Conservation (phyloP, 2,329 filamentous ascomycete genomes). For the Fonsecaea monophora region DNA sequence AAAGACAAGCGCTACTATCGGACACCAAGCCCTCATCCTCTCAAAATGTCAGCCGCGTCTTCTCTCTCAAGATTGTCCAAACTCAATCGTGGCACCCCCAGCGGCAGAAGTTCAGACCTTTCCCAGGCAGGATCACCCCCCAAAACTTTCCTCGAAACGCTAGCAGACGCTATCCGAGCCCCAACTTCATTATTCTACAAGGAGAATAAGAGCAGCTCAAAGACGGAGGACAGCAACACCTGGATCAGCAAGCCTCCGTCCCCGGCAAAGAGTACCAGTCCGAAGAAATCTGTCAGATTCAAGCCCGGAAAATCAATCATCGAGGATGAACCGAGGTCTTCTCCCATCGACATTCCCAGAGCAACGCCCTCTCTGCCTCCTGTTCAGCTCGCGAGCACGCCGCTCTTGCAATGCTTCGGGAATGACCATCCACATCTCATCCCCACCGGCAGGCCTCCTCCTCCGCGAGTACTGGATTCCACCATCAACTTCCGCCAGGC, state of each 20-base stretch:
- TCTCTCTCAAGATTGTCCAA: constrained; percentile 11
- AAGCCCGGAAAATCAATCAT: constrained; percentile 26
- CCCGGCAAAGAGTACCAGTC: constrained; percentile 10
- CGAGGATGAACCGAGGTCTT: constrained; percentile 24
- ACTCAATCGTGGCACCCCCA: constrained; percentile 6
- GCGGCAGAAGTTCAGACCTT: constrained; percentile 17
- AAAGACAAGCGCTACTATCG: constrained; percentile 21
- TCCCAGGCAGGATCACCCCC: constrained; percentile 23
- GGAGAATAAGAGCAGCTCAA: constrained; percentile 20
- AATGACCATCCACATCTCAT: constrained; percentile 24
- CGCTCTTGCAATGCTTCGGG: constrained; percentile 25
- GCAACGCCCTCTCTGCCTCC: constrained; percentile 31
- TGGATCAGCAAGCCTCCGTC: neutral
- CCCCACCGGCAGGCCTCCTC: constrained; percentile 29
- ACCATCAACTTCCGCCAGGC: constrained; percentile 28
- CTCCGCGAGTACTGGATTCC: constrained; percentile 26
- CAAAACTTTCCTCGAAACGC: constrained; percentile 30
- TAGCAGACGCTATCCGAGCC: constrained; percentile 30
- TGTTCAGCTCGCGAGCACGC: constrained; percentile 27
- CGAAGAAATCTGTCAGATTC: constrained; percentile 35
- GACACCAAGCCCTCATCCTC: constrained; percentile 33
- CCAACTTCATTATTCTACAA: constrained; percentile 33
- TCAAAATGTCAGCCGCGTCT: constrained; percentile 18
- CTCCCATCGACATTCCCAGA: constrained; percentile 36
- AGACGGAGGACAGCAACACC: neutral